Evolutionary conservation across 768 basidiomycete species (phyloP).

Genomic region (Udeniomyces megalosporus): DNA sequence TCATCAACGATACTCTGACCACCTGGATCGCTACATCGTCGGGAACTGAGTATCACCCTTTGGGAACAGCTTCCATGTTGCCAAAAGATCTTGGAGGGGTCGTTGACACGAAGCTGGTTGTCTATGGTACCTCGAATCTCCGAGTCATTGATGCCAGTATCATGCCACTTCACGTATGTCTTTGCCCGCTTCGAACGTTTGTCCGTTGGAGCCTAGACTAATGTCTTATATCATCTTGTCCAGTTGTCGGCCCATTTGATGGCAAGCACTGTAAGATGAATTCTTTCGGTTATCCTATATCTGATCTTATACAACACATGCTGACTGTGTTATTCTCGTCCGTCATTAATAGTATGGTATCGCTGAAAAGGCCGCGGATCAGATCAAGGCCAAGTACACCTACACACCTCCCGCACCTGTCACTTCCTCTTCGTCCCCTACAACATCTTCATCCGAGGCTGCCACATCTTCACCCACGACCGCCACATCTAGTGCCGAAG

Average conservation of each 20-base stretch:
- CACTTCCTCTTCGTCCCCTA: not conserved
- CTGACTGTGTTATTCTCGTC: no score
- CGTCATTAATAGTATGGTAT: slow-evolving; percentile 36
- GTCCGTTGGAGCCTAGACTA: no score
- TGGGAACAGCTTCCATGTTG: slow-evolving; percentile 42
- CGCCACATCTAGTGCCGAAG: not conserved
- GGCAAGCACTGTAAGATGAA: no score
- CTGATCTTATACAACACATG: no score
- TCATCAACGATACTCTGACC: not conserved
- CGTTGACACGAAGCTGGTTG: slow-evolving; percentile 38
- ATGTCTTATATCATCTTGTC: no score
- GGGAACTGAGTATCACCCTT: slow-evolving; percentile 11
- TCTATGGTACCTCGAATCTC: slow-evolving; percentile 26
- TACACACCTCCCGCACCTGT: not conserved
- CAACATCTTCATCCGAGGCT: no score
- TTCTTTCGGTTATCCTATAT: no score
- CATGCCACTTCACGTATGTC: slow-evolving; percentile 38
- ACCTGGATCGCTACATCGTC: not conserved
- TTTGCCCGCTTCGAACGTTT: slow-evolving; percentile 36
- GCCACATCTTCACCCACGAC: not conserved
- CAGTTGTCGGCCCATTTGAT: slow-evolving; percentile 9
- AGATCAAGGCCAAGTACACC: slow-evolving; percentile 28
- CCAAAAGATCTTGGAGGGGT: slow-evolving; percentile 42
- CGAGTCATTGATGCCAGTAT: slow-evolving; percentile 41
- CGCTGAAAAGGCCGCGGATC: slow-evolving; percentile 37